These are phyloP conservation scores for Helianthus tuberosus DNA, from an alignment of 129 eudicot genomes.

Conservation along the genomic window DNA sequence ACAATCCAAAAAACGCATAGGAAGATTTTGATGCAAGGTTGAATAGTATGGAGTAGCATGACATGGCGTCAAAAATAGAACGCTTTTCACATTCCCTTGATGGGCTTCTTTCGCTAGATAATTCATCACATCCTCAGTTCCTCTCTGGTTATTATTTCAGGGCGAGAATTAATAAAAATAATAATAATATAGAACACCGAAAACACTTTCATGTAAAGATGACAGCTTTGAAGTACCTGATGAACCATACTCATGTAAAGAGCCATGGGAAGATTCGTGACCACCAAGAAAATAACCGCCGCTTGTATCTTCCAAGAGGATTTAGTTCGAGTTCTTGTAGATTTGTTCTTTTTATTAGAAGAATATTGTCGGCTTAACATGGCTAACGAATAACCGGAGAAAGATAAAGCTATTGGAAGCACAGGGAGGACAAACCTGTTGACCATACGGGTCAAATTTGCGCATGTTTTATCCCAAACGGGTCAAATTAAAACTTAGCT, in stretches of 20 bases:
- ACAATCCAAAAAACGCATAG: constrained; percentile 94
- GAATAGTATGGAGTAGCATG: constrained; percentile 98
- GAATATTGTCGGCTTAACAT: constrained; percentile 33
- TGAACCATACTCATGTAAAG: constrained; percentile 94
- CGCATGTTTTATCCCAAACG: neutral
- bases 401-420: constrained; percentile 88
- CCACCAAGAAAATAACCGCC: constrained; percentile 62
- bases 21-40: constrained; percentile 71
- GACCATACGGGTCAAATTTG: constrained; percentile 7
- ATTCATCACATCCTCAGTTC: constrained; percentile 82
- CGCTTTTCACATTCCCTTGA: constrained; percentile 53
- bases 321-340: constrained; percentile 23
- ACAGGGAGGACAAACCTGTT: constrained; percentile 97
- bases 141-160: constrained; percentile 58
- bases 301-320: constrained; percentile 49
- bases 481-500: neutral
- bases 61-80: constrained; percentile 86
- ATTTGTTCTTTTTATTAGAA: constrained; percentile 36
- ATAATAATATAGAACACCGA: neutral
- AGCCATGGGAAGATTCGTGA: constrained; percentile 92
- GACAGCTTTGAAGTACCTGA: constrained; percentile 55
- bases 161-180: constrained; percentile 13
- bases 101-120: constrained; percentile 76
- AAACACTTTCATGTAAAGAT: neutral
- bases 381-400: constrained; percentile 76